phyloP scores from a whole-genome alignment of 495 filamentous ascomycete species.

The Hypoxylon cercidicola region DNA sequence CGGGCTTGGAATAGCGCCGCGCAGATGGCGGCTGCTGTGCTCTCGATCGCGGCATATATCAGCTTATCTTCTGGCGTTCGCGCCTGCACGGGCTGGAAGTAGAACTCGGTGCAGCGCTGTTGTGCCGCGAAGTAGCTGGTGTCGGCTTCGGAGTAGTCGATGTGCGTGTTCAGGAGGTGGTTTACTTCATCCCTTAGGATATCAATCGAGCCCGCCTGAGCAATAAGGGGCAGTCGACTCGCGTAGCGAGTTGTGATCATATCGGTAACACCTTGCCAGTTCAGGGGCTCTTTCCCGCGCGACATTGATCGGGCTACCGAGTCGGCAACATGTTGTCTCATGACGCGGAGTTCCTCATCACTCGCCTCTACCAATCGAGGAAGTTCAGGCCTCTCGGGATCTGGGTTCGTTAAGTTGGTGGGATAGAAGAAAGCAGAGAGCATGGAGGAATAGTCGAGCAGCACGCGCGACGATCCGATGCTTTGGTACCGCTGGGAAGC shows the following conservation, averaged over 20 bases:
- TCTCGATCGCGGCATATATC: constrained; percentile 55
- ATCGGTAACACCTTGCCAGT: constrained; percentile 72
- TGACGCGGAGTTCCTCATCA: constrained; percentile 47
- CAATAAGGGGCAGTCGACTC: constrained; percentile 61
- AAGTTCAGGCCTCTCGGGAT: constrained; percentile 47
- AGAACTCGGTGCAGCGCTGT: constrained; percentile 63
- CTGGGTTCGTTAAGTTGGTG: constrained; percentile 64
- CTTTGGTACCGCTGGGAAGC: constrained; percentile 67
- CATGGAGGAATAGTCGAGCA: constrained; percentile 70
- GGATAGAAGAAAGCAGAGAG: constrained; percentile 67
- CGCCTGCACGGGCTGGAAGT: constrained; percentile 46
- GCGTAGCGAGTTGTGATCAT: constrained; percentile 70
- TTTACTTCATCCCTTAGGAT: constrained; percentile 58
- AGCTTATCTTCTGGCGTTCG: constrained; percentile 50
- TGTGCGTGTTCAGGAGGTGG: constrained; percentile 59
- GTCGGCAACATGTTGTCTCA: constrained; percentile 55
- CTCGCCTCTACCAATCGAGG: constrained; percentile 59
- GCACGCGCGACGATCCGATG: constrained; percentile 63
- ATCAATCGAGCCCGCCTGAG: constrained; percentile 46
- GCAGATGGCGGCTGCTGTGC: constrained; percentile 63
- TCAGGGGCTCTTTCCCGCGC: constrained; percentile 32
- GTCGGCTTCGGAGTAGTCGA: constrained; percentile 55
- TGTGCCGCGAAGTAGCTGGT: constrained; percentile 45
- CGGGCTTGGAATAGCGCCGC: constrained; percentile 56
- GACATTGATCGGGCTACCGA: constrained; percentile 47